phyloP scores from a whole-genome alignment of 768 basidiomycete species.

The Auricularia sp. region DNA sequence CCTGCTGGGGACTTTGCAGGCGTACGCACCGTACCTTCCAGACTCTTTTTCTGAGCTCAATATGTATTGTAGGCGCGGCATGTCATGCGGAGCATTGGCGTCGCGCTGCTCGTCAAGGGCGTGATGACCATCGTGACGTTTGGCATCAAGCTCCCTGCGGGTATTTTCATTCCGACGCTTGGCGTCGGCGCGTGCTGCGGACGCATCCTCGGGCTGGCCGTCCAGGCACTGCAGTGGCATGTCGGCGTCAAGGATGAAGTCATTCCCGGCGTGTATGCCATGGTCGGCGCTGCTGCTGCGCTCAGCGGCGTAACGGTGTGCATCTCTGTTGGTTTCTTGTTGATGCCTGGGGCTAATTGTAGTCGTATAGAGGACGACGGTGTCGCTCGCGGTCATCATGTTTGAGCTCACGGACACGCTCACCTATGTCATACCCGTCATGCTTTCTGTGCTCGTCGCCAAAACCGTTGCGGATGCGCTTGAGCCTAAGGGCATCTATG shows the following conservation, averaged over 20 bases:
- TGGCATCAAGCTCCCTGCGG: slow-evolving; percentile 84
- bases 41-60: not conserved
- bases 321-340: slow-evolving; percentile 6
- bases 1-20: slow-evolving; percentile 36
- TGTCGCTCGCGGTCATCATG: slow-evolving; percentile 92
- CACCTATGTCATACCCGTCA: slow-evolving; percentile 84
- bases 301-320: slow-evolving; percentile 91
- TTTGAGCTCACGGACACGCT: slow-evolving; percentile 91
- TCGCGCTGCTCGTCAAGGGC: slow-evolving; percentile 75
- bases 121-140: slow-evolving; percentile 80
- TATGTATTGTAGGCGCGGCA: slow-evolving; percentile 37
- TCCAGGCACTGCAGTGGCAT: slow-evolving; percentile 75
- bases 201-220: slow-evolving; percentile 66
- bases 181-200: slow-evolving; percentile 94
- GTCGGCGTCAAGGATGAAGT: slow-evolving; percentile 60
- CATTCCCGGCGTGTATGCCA: slow-evolving; percentile 84
- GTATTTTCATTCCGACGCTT: slow-evolving; percentile 94
- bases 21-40: not conserved
- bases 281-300: slow-evolving; percentile 89
- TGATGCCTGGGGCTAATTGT: not conserved
- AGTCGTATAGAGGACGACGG: slow-evolving; percentile 58
- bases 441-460: slow-evolving; percentile 74
- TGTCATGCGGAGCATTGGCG: slow-evolving; percentile 51
- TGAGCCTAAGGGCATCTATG: slow-evolving; percentile 93
- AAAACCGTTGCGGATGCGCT: slow-evolving; percentile 84